phyloP scores from a whole-genome alignment of 2,329 filamentous ascomycete genomes.

The Lachnellula hyalina region DNA sequence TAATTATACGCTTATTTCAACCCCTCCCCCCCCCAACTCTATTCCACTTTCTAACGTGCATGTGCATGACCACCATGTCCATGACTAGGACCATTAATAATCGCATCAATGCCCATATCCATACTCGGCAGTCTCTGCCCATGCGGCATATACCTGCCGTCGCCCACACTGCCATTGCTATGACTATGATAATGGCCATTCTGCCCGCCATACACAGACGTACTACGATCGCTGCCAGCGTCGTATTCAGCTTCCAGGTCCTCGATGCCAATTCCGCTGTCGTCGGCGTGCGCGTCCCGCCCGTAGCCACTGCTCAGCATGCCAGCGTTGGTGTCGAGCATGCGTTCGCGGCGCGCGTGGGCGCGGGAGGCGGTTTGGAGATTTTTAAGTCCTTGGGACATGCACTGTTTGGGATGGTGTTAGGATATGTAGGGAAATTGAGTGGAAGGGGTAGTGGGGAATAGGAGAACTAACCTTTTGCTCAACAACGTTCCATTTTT shows the following conservation, averaged over 20 bases:
- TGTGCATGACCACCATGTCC: background rate
- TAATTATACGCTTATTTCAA: too few relatives aligned
- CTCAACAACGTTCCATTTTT: constrained; percentile 72
- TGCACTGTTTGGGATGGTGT: constrained; percentile 51
- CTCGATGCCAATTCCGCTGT: constrained; percentile 64
- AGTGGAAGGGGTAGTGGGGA: background rate
- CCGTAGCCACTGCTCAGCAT: too few relatives aligned
- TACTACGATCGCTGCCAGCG: constrained; percentile 3
- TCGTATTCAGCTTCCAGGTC: constrained; percentile 42
- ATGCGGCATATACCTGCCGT: constrained; percentile 1
- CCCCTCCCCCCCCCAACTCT: too few relatives aligned
- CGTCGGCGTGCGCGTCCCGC: constrained; percentile 42
- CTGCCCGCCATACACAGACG: background rate
- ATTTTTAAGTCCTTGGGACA: constrained; percentile 79
- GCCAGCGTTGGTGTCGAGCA: constrained; percentile 34
- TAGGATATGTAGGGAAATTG: constrained; percentile 8
- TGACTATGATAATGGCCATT: constrained; percentile 11
- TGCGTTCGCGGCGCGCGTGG: constrained; percentile 59
- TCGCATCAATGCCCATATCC: constrained; percentile 56
- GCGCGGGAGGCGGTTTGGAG: constrained; percentile 65
- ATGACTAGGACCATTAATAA: constrained; percentile 46
- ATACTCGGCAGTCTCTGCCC: constrained; percentile 46
- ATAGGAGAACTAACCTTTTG: constrained; percentile 45
- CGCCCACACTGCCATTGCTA: constrained; percentile 10
- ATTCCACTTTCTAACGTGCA: too few relatives aligned